Evolutionary conservation across 176 grass and related monocot genomes (phyloP).

Genomic region (Elymus sibiricus): DNA sequence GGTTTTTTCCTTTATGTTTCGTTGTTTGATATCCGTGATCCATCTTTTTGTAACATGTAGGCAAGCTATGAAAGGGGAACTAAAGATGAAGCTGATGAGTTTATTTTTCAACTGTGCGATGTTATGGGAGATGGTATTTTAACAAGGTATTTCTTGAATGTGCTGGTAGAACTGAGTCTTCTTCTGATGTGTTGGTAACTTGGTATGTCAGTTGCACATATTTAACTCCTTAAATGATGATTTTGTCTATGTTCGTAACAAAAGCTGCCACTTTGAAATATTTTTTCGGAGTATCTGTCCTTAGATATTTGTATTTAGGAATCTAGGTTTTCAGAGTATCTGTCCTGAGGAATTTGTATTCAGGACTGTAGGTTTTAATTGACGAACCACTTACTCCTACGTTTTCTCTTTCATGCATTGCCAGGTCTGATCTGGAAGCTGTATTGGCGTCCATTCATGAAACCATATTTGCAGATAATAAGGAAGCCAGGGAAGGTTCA

Average conservation of each 20-base stretch:
- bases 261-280: not conserved
- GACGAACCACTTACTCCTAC: conserved; percentile 5
- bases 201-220: not conserved
- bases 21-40: conserved; percentile 4
- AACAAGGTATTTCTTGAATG: conserved; percentile 48
- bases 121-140: conserved; percentile 60
- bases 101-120: conserved; percentile 77
- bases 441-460: conserved; percentile 66
- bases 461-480: conserved; percentile 63
- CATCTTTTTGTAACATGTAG: conserved; percentile 30
- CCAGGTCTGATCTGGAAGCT: conserved; percentile 82
- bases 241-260: not conserved
- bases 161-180: not conserved
- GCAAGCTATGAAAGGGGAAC: conserved; percentile 79
- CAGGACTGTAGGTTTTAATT: not conserved
- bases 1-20: not conserved
- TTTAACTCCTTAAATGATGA: not conserved
- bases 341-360: not conserved
- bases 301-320: not conserved
- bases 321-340: not conserved
- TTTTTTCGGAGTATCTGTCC: not conserved
- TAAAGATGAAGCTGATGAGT: conserved; percentile 77
- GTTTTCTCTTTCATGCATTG: conserved; percentile 16
- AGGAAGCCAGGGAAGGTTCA: conserved; percentile 30
- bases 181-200: not conserved